Evolutionary conservation across 805 yeast species (phyloP), one percentile per base, ranked within the genome.

Genomic region (Candida verbasci): DNA sequence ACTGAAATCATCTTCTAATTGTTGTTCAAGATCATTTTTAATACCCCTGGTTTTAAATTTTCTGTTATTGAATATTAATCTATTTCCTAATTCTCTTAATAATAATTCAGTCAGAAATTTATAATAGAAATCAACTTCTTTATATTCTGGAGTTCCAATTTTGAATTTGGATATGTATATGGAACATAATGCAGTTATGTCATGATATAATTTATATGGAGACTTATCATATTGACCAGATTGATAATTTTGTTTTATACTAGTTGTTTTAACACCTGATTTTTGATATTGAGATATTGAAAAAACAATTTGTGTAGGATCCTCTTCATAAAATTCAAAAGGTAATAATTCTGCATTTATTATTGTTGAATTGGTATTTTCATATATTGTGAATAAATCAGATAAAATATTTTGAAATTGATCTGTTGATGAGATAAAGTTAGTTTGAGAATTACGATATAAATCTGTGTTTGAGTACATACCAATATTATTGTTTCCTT

Each of bases 161-260:
- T 70, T 68, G 39, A 69, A 62, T 26, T 68, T 60, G 29, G 68
- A 60, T 17, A 82, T 65, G 24, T 65, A 56, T n/a, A 67, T 49
- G 9, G 75, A 67, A 24, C 79, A 62, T 0, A 80, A 75, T 12
- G 80, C 57, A 41, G 72, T 80, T 30, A 85, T 51, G 53, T 85
- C 95, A 49, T 84, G 91, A 48, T 67, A 83, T 9, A 84, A 49
- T 29, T 62, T 62, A 48, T 80, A 82, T 6, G 82, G 63, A 1
- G 72, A 60, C 8, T 53, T 50, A 49, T 82, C 82, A 12, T 58
- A 50, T 1, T 52, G 50, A 1, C 53, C 44, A 1, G 55, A 55
- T 7, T 47, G 23, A 43, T 66, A 62, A 45, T 73, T 74, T 4
- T 62, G 55, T 0, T 47, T 20, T n/a, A 82, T 63, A 0, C 76